Evolutionary conservation across 306 rosid species (phyloP), one percentile per base, ranked within the genome.

Genomic region (Fragaria ananassa): DNA sequence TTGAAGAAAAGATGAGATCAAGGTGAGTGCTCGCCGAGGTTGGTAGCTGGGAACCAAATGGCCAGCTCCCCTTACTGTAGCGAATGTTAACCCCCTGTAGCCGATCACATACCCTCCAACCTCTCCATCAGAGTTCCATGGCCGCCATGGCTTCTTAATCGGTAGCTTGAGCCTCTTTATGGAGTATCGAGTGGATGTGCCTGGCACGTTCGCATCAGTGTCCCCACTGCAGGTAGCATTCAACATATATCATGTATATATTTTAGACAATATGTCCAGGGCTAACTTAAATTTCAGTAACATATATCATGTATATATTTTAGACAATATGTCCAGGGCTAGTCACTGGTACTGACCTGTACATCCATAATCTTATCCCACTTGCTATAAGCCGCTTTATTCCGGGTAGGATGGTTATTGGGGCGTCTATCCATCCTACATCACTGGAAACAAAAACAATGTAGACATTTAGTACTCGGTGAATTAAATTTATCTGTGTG

Each of bases 11-110:
- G 87, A 86, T 5, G 91, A 81, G 76, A 90, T 81, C 84, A 84
- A 75, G 70, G 84, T 54, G 35, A 83, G 76, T 62, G 91, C 86
- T 58, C 88, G 69, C 34, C 76, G 49, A 37, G 92, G 89, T 79
- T 86, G 89, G 79, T 81, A 54, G 83, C 86, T 87, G 63, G 91
- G 91, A 84, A 87, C 91, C 80, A 46, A 60, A 78, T 90, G 95
- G 11, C 94, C 92, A 15, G 90, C 89, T 73, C 85, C 95, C 65
- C 92, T 84, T 47, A 90, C 78, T 3, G 87, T 88, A 19, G 80
- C 7, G 18, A 90, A 74, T 54, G 86, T 75, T 57, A 87, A 74
- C 56, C 90, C 94, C 68, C 79, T 75, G 84, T 90, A 90, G 76
- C 83, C 86, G 50, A 76, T 73, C 10, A 84, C 83, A 60, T 86